A percentile compares a stretch with the other conserved stretches of the same genome.
phyloP scores from a whole-genome alignment of 2,329 filamentous ascomycete species.

The Xylariaceae sp. region DNA sequence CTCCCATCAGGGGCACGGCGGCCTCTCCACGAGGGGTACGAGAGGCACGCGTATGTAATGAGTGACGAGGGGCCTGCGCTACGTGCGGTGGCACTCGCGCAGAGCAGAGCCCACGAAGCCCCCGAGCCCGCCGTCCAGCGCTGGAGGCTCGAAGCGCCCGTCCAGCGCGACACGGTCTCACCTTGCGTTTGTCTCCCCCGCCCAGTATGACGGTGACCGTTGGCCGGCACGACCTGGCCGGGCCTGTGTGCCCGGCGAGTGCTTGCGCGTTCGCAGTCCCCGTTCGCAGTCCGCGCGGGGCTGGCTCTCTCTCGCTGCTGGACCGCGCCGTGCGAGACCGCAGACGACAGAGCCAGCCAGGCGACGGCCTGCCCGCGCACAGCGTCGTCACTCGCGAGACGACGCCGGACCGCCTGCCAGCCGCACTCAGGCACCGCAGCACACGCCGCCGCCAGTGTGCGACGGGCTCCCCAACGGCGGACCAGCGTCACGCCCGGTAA shows the following conservation, averaged over 20 bases:
- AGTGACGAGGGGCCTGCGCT: constrained; percentile 11
- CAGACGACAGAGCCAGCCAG: no score
- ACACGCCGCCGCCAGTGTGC: no score
- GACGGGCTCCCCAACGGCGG: no score
- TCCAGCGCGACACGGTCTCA: constrained; percentile 20
- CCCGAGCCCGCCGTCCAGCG: no score
- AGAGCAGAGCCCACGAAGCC: no score
- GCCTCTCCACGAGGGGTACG: no score
- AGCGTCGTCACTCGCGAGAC: not conserved
- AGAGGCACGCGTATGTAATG: no score
- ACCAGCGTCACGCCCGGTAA: no score
- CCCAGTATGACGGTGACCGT: constrained; percentile 19
- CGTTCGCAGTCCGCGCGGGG: not conserved
- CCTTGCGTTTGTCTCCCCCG: constrained; percentile 21
- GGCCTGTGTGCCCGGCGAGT: no score
- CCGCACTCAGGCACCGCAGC: no score
- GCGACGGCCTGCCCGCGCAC: not conserved
- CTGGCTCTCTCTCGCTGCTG: not conserved
- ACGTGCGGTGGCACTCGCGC: not conserved
- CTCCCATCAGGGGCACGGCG: no score
- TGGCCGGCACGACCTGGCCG: constrained; percentile 14
- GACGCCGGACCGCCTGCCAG: no score
- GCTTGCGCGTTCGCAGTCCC: constrained; percentile 20
- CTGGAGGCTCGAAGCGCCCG: constrained; percentile 8
- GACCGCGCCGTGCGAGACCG: not conserved